A percentile compares a stretch with the other conserved stretches of the same genome.
Conservation (phyloP, 805 yeast species). For the Maudiozyma barnettii region DNA sequence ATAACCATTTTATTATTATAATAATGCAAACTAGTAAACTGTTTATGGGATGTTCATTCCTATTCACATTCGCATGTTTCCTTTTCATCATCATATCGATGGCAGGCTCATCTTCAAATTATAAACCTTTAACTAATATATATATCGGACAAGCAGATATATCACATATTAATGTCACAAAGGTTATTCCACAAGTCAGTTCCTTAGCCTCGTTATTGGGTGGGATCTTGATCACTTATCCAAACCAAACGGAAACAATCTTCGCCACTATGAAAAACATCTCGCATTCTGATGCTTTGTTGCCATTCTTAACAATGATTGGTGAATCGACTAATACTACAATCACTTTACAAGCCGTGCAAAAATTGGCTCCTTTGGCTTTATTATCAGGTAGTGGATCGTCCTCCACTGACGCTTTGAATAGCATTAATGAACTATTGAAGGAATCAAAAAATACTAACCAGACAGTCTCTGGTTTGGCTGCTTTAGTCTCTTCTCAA, state of each 20-base stretch:
- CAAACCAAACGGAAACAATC: constrained; percentile 11
- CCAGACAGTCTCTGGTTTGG: constrained; percentile 13
- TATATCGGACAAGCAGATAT: constrained; percentile 28
- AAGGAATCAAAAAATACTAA: constrained; percentile 15
- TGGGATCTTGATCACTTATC: constrained; percentile 19
- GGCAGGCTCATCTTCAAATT: constrained; percentile 26
- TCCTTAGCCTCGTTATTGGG: constrained; percentile 24
- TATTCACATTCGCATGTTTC: constrained; percentile 22
- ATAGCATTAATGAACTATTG: constrained; percentile 12
- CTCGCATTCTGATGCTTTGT: constrained; percentile 21
- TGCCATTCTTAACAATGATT: constrained; percentile 24
- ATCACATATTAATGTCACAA: constrained; percentile 26
- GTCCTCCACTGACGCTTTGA: constrained; percentile 9
- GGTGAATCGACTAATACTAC: constrained; percentile 17
- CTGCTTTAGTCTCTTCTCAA: constrained; percentile 13
- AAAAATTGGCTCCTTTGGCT: constrained; percentile 22
- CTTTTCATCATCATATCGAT: constrained; percentile 24
- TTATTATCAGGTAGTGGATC: constrained; percentile 8
- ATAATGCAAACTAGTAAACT: constrained; percentile 1
- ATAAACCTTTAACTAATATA: constrained; percentile 23
- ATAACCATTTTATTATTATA: neutral
- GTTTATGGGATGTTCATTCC: constrained; percentile 2
- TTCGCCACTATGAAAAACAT: constrained; percentile 19
- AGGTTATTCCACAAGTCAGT: constrained; percentile 24
- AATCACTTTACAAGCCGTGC: constrained; percentile 19